These are phyloP conservation scores for Corynespora cassiicola DNA, from an alignment of 2,329 filamentous ascomycete species.

Conservation along the genomic window DNA sequence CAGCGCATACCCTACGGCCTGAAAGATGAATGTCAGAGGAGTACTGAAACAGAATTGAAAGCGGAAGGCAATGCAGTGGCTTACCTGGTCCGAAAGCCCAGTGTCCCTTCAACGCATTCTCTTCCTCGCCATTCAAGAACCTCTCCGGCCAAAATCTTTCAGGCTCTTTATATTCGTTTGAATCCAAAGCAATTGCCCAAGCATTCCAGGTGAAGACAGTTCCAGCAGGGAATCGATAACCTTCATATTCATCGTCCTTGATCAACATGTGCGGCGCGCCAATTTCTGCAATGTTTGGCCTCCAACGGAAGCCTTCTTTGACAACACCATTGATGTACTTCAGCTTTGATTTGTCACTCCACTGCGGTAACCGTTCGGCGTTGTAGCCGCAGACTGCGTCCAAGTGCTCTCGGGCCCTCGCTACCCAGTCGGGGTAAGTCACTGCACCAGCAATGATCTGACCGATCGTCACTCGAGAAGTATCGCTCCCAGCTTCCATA, in stretches of 20 bases:
- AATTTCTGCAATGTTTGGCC: slow-evolving; percentile 17
- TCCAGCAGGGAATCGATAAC: slow-evolving; percentile 23
- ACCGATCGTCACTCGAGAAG: slow-evolving; percentile 15
- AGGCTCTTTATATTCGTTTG: slow-evolving; percentile 20
- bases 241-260: slow-evolving; percentile 21
- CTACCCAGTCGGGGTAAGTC: slow-evolving; percentile 19
- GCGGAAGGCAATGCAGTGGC: no score
- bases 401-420: slow-evolving; percentile 14
- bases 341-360: slow-evolving; percentile 12
- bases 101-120: slow-evolving; percentile 29
- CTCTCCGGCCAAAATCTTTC: slow-evolving; percentile 23
- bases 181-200: slow-evolving; percentile 17
- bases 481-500: slow-evolving; percentile 27
- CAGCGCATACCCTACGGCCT: slow-evolving; percentile 21
- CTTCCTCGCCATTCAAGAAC: slow-evolving; percentile 24
- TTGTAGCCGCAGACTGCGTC: slow-evolving; percentile 18
- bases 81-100: slow-evolving; percentile 18
- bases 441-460: slow-evolving; percentile 16
- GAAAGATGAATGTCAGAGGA: neutral
- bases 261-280: slow-evolving; percentile 18
- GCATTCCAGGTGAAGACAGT: slow-evolving; percentile 21
- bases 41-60: neutral
- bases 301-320: slow-evolving; percentile 25
- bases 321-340: slow-evolving; percentile 15
- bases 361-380: slow-evolving; percentile 17